phyloP scores from a whole-genome alignment of 2,329 filamentous ascomycete genomes.

The Diaporthe aspalathi region DNA sequence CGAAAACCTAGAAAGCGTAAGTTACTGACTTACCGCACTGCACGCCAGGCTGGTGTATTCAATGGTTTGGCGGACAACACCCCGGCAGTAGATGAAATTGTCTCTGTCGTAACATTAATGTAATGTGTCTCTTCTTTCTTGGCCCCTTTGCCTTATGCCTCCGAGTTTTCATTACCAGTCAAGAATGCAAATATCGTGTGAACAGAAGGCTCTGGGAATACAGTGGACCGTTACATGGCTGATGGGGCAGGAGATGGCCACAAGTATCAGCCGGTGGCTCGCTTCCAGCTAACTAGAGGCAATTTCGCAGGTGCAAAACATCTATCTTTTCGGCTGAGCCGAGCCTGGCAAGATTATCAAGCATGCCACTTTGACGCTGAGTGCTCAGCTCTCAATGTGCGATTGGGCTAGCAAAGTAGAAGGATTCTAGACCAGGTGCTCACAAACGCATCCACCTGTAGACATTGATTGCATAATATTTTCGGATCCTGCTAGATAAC shows the following conservation, averaged over 20 bases:
- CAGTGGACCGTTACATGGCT: not conserved
- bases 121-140: not conserved
- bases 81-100: not conserved
- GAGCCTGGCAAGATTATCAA: not conserved
- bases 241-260: not conserved
- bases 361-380: not conserved
- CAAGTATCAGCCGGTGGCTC: conserved; percentile 3
- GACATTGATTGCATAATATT: no score
- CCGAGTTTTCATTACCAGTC: not conserved
- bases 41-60: not conserved
- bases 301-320: not conserved
- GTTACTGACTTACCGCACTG: not conserved
- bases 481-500: not conserved
- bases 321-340: not conserved
- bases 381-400: no score
- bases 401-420: no score
- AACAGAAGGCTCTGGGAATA: not conserved
- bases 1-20: not conserved
- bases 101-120: not conserved
- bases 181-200: not conserved
- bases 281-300: not conserved
- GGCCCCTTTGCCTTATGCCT: not conserved
- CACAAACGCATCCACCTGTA: not conserved
- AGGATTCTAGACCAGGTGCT: not conserved
- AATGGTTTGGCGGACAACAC: not conserved